Conservation (phyloP, 352 stramenopile species). For the Globisporangium cylindrosporum region DNA sequence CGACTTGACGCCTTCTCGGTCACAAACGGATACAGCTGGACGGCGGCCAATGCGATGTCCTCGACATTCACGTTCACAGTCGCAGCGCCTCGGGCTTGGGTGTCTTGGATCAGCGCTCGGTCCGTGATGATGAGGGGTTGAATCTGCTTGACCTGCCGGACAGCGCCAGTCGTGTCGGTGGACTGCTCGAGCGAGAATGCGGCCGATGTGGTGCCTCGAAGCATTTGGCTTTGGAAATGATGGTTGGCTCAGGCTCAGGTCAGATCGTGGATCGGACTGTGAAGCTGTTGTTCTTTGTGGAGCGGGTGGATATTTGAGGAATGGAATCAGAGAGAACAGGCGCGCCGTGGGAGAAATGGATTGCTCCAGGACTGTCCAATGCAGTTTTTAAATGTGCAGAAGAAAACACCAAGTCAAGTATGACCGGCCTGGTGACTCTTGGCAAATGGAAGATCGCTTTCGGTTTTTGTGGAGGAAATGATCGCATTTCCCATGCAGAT, state of each 20-base stretch:
- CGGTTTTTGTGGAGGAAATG: background rate
- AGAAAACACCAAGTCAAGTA: background rate
- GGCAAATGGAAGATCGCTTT: background rate
- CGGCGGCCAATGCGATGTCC: background rate
- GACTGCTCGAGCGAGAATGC: slow-evolving; percentile 7
- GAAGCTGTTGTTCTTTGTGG: background rate
- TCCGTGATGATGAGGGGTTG: background rate
- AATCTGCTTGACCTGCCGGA: background rate
- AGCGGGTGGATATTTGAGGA: background rate
- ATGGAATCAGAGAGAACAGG: background rate
- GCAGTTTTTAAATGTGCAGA: background rate
- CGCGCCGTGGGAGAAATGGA: too few relatives aligned
- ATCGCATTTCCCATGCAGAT: background rate
- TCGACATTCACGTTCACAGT: background rate
- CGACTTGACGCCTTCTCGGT: background rate
- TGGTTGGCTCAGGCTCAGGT: background rate
- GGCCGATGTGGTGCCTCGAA: background rate
- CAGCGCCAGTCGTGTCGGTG: slow-evolving; percentile 1
- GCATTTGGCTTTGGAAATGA: background rate
- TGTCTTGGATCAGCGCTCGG: background rate
- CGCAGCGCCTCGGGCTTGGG: background rate
- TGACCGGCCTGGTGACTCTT: too few relatives aligned
- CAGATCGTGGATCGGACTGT: background rate
- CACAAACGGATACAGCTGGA: slow-evolving; percentile 4
- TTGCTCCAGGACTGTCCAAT: background rate